A percentile compares a stretch with the other conserved stretches of the same genome.
Conservation (phyloP, 2,329 filamentous ascomycete species). For the Elsinoe batatas region DNA sequence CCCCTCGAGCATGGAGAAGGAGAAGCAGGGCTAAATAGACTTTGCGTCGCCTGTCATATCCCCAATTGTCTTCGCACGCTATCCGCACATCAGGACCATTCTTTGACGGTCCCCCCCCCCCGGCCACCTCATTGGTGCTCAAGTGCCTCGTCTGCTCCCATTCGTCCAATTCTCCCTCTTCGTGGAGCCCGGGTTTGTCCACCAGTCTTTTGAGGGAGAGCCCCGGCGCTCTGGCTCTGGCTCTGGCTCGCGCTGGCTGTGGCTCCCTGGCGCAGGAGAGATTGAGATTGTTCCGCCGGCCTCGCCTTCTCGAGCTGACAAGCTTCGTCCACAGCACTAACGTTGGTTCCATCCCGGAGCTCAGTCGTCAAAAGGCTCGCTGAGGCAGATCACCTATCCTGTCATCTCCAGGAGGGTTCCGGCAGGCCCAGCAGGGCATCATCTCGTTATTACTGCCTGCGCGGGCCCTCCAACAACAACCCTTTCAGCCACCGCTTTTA, state of each 20-base stretch:
- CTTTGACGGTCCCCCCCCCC: slow-evolving; percentile 2
- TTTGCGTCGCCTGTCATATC: slow-evolving; percentile 12
- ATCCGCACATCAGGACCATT: slow-evolving; percentile 12
- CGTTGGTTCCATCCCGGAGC: slow-evolving; percentile 2
- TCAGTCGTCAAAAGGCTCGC: slow-evolving; percentile 9
- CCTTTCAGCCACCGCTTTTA: background rate
- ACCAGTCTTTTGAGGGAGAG: background rate
- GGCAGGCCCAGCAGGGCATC: background rate
- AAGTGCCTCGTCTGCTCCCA: background rate
- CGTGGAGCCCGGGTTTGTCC: slow-evolving; percentile 10
- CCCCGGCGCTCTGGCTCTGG: slow-evolving; percentile 8
- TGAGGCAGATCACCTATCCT: slow-evolving; percentile 12
- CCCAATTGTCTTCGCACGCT: slow-evolving; percentile 9
- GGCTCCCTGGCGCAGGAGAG: slow-evolving; percentile 3
- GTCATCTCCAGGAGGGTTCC: slow-evolving; percentile 5
- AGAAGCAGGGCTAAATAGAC: slow-evolving; percentile 10
- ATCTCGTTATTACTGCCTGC: background rate
- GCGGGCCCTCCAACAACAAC: background rate
- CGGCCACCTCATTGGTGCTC: background rate
- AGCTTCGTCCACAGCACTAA: background rate
- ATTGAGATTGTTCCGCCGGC: slow-evolving; percentile 11
- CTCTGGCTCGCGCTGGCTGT: slow-evolving; percentile 7
- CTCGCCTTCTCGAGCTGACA: slow-evolving; percentile 5
- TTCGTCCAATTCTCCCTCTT: slow-evolving; percentile 6
- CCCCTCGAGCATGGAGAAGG: no score